Conservation (phyloP, 805 yeast species). For the Yamadazyma akitaensis region DNA sequence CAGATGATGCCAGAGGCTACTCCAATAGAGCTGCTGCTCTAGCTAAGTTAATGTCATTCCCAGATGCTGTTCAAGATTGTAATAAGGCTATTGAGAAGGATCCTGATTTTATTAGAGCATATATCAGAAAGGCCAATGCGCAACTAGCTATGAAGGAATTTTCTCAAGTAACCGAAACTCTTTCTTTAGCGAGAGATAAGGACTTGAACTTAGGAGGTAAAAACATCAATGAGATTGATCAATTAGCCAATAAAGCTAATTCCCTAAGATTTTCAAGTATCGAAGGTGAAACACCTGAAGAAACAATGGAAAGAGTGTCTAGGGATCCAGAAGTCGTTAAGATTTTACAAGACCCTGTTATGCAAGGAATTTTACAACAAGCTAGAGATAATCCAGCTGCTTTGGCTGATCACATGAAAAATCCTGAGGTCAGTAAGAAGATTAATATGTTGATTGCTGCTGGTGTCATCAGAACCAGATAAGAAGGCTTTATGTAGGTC, state of each 20-base stretch:
- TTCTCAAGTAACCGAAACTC: conserved; percentile 75
- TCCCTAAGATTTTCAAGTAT: conserved; percentile 75
- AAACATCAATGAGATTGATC: conserved; percentile 73
- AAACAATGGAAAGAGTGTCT: conserved; percentile 85
- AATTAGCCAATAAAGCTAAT: conserved; percentile 71
- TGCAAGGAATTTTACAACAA: conserved; percentile 92
- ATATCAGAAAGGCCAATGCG: conserved; percentile 94
- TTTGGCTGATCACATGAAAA: conserved; percentile 94
- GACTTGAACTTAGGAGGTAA: conserved; percentile 65
- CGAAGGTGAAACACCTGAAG: conserved; percentile 90
- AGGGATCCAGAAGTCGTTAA: conserved; percentile 92
- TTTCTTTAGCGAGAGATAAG: conserved; percentile 70
- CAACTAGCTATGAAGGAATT: conserved; percentile 88
- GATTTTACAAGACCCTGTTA: conserved; percentile 89
- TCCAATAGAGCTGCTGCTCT: conserved; percentile 98
- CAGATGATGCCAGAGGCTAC: conserved; percentile 93
- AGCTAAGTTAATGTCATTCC: conserved; percentile 93
- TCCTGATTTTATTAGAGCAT: conserved; percentile 89
- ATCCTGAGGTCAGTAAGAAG: conserved; percentile 88
- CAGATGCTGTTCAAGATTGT: conserved; percentile 93
- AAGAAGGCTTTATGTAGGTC: conserved; percentile 1
- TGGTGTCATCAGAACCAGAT: conserved; percentile 91
- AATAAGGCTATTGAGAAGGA: conserved; percentile 84
- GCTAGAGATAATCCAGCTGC: conserved; percentile 96
- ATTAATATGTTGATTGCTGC: conserved; percentile 89